Evolutionary conservation across 2,329 filamentous ascomycete genomes (phyloP).

Genomic region (Diaporthe vexans): DNA sequence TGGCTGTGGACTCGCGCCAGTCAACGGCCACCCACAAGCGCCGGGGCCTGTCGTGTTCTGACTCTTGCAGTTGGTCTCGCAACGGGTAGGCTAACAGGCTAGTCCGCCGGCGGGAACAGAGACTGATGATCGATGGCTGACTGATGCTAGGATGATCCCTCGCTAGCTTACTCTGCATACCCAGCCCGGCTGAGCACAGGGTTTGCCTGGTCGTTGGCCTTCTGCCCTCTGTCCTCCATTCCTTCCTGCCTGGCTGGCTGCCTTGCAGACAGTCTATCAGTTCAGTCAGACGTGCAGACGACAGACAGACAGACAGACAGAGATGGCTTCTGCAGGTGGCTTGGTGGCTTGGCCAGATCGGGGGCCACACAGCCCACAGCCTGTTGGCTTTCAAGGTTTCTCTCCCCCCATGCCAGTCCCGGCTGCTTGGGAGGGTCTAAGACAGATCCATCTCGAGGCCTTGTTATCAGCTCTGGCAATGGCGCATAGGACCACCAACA

Average conservation of each 20-base stretch:
- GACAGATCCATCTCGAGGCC: slow-evolving; percentile 11
- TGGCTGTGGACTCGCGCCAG: slow-evolving; percentile 25
- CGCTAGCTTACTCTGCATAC: not conserved
- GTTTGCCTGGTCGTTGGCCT: not conserved
- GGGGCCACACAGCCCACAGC: not conserved
- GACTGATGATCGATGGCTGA: slow-evolving; percentile 32
- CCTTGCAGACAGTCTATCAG: not conserved
- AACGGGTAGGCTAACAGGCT: slow-evolving; percentile 23
- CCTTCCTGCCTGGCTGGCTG: not conserved
- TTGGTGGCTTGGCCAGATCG: slow-evolving; percentile 7
- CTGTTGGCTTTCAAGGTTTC: slow-evolving; percentile 2
- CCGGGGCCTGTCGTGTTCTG: slow-evolving; percentile 28
- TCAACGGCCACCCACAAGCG: slow-evolving; percentile 33
- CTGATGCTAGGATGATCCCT: slow-evolving; percentile 29
- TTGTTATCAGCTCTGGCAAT: slow-evolving; percentile 12
- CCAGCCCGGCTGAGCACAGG: slow-evolving; percentile 28
- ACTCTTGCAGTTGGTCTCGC: slow-evolving; percentile 34
- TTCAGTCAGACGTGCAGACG: not conserved
- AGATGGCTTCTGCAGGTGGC: slow-evolving; percentile 13
- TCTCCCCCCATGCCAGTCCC: slow-evolving; percentile 6
- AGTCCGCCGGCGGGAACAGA: slow-evolving; percentile 13
- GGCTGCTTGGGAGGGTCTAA: slow-evolving; percentile 25
- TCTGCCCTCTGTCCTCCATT: not conserved
- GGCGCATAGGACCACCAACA: not conserved
- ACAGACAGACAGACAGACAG: not conserved